Evolutionary conservation across 164 flowering plant genomes (phyloP).

Genomic region (Paratinospora sagittata): DNA sequence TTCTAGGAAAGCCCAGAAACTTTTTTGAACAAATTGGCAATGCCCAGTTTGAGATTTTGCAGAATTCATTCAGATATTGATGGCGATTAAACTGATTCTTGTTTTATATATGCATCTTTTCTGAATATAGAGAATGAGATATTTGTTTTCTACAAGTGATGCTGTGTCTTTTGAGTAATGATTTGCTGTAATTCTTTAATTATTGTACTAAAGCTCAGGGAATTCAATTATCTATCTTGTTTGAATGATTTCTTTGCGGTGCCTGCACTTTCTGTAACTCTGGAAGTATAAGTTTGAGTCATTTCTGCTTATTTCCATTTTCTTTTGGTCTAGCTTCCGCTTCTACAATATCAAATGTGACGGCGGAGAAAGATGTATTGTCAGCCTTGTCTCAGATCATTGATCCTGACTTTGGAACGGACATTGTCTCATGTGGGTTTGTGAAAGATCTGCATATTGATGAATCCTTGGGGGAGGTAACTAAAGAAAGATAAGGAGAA

Average conservation of each 20-base stretch:
- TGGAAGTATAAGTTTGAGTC: neutral
- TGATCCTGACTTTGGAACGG: conserved; percentile 98
- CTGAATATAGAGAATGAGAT: too few species aligned
- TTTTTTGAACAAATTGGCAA: neutral
- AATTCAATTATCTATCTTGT: neutral
- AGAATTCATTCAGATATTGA: neutral
- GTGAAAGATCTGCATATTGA: conserved; percentile 75
- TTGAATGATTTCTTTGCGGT: neutral
- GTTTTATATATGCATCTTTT: too few species aligned
- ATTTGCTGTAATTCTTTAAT: neutral
- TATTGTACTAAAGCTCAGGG: neutral
- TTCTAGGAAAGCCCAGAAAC: neutral
- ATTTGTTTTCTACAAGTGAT: neutral
- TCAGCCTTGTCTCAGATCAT: conserved; percentile 87
- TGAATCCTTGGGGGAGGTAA: conserved; percentile 77
- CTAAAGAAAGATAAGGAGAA: conserved; percentile 17
- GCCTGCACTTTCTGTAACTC: neutral
- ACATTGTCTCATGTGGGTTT: conserved; percentile 96
- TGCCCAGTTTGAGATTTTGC: conserved; percentile 9
- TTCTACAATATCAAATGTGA: conserved; percentile 31
- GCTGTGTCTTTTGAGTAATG: neutral
- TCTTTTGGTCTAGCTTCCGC: conserved; percentile 34
- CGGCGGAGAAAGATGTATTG: conserved; percentile 64
- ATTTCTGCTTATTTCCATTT: neutral
- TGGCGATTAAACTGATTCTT: too few species aligned